Conservation (phyloP, 352 stramenopile species). For the Phytophthora europaea region DNA sequence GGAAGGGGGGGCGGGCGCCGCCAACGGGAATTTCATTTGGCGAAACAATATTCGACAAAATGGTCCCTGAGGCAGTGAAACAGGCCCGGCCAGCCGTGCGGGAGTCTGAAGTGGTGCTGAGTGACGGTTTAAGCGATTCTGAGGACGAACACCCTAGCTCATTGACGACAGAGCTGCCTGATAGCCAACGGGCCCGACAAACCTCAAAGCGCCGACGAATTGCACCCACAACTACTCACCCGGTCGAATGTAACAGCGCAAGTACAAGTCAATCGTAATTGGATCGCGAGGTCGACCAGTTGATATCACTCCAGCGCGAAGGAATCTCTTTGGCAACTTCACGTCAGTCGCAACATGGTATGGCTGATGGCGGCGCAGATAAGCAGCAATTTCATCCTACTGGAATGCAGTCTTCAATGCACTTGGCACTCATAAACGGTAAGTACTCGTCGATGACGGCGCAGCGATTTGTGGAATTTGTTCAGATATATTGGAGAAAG, state of each 20-base stretch:
- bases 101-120: too few relatives aligned
- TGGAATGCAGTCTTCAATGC: neutral
- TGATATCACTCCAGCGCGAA: neutral
- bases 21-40: neutral
- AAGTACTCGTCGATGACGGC: constrained; percentile 7
- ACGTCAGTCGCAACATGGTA: neutral
- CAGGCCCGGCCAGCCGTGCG: too few relatives aligned
- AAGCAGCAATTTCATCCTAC: constrained; percentile 1
- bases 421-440: constrained; percentile 8
- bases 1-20: neutral
- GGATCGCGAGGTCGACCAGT: neutral
- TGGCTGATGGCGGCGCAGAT: neutral
- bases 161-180: too few relatives aligned
- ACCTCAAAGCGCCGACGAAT: too few relatives aligned
- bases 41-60: neutral
- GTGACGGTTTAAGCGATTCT: too few relatives aligned
- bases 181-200: too few relatives aligned
- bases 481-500: constrained; percentile 18
- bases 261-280: too few relatives aligned
- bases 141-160: too few relatives aligned
- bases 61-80: too few relatives aligned
- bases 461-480: constrained; percentile 22
- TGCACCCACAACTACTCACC: too few relatives aligned
- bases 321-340: too few relatives aligned
- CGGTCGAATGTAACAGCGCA: too few relatives aligned